Evolutionary conservation across 164 flowering plant species (phyloP).

Genomic region (Liriodendron chinense): DNA sequence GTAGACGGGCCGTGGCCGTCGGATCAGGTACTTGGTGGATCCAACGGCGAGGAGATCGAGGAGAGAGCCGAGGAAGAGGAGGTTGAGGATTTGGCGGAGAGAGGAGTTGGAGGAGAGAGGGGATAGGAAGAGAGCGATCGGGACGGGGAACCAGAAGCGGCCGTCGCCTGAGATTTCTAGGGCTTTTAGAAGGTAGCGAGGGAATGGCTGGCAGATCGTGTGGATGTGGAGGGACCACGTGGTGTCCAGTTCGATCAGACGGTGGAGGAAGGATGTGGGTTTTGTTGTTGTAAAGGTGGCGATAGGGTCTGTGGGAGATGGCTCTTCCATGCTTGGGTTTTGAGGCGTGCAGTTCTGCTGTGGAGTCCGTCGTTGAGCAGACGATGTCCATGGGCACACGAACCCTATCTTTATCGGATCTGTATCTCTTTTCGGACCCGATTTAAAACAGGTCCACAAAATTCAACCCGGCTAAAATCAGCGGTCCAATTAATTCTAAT

Average conservation of each 20-base stretch:
- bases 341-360: too few species aligned
- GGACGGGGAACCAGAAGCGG: constrained; percentile 61
- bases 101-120: constrained; percentile 20
- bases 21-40: constrained; percentile 43
- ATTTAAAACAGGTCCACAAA: too few species aligned
- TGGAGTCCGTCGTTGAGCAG: too few species aligned
- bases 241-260: constrained; percentile 42
- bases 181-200: constrained; percentile 43
- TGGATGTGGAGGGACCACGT: constrained; percentile 53
- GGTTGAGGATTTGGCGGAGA: constrained; percentile 27
- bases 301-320: background rate
- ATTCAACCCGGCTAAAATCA: too few species aligned
- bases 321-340: background rate
- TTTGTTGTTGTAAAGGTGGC: background rate
- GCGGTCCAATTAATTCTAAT: too few species aligned
- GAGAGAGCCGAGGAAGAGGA: constrained; percentile 48
- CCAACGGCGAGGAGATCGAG: constrained; percentile 66
- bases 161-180: constrained; percentile 87
- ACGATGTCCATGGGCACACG: too few species aligned
- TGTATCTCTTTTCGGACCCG: too few species aligned
- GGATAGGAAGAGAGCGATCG: constrained; percentile 43
- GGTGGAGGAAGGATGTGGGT: constrained; percentile 24
- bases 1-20: constrained; percentile 76
- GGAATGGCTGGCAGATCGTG: constrained; percentile 41
- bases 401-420: too few species aligned